A percentile compares a stretch with the other conserved stretches of the same genome.
Conservation (phyloP, 495 filamentous ascomycete genomes). For the Neohortaea acidophila region DNA sequence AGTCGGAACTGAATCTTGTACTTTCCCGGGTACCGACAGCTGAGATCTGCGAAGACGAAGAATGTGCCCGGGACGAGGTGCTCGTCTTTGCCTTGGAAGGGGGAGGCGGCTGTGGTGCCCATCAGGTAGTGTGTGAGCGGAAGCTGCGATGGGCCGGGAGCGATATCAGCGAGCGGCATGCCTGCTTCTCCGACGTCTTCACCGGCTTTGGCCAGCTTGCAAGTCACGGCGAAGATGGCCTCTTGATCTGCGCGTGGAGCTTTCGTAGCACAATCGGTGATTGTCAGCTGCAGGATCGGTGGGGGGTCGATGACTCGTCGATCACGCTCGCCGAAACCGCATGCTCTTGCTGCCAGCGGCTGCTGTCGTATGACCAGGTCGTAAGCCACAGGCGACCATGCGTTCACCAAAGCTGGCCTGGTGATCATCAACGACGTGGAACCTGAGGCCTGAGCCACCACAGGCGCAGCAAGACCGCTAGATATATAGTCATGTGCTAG, state of each 20-base stretch:
- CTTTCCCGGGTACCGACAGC: slow-evolving; percentile 68
- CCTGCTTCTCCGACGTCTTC: no score
- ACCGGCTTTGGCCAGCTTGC: no score
- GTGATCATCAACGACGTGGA: no score
- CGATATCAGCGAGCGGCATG: no score
- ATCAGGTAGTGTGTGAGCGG: slow-evolving; percentile 48
- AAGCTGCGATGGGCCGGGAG: slow-evolving; percentile 23
- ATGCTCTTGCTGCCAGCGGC: slow-evolving; percentile 75
- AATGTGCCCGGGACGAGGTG: slow-evolving; percentile 59
- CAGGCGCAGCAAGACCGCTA: no score
- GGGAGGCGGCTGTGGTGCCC: slow-evolving; percentile 61
- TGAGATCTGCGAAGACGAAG: slow-evolving; percentile 91
- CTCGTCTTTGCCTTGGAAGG: slow-evolving; percentile 56
- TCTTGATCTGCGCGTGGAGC: slow-evolving; percentile 42
- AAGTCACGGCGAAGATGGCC: slow-evolving; percentile 78
- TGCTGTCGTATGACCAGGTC: slow-evolving; percentile 70
- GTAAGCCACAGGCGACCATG: slow-evolving; percentile 24
- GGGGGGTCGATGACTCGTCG: slow-evolving; percentile 88
- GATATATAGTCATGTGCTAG: no score
- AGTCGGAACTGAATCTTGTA: slow-evolving; percentile 80
- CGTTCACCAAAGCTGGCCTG: no score
- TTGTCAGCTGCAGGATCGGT: slow-evolving; percentile 75
- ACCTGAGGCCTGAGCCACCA: no score
- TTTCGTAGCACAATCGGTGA: slow-evolving; percentile 47
- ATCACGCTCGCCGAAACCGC: slow-evolving; percentile 87